Conservation (phyloP, 2,329 filamentous ascomycete genomes). For the Trichoderma sp. region DNA sequence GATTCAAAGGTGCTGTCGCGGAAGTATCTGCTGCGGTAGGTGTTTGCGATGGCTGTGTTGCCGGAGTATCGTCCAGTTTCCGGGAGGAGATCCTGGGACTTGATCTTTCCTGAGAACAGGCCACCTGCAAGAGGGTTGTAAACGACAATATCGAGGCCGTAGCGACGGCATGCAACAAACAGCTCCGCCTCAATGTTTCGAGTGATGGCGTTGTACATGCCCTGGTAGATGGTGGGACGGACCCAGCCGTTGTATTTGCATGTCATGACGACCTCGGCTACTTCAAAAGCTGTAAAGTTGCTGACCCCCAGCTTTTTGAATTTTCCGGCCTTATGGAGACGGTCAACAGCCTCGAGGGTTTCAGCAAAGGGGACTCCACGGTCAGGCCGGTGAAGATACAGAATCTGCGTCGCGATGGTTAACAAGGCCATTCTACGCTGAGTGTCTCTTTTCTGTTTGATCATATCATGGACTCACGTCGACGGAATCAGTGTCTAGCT, state of each 20-base stretch:
- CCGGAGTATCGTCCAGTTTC: conserved; percentile 69
- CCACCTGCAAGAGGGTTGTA: conserved; percentile 22
- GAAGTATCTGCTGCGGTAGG: conserved; percentile 70
- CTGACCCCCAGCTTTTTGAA: conserved; percentile 77
- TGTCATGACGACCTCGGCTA: conserved; percentile 78
- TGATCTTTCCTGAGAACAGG: conserved; percentile 76
- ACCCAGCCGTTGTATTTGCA: conserved; percentile 81
- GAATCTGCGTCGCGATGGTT: conserved; percentile 31
- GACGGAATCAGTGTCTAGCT: conserved; percentile 69
- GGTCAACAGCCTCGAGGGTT: conserved; percentile 73
- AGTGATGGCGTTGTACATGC: conserved; percentile 82
- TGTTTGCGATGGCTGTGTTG: conserved; percentile 48
- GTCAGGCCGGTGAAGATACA: conserved; percentile 45
- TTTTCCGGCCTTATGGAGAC: conserved; percentile 81
- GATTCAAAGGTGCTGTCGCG: conserved; percentile 63
- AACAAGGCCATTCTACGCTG: not conserved
- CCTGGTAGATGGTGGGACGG: conserved; percentile 79
- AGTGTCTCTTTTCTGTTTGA: not conserved
- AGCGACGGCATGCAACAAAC: conserved; percentile 58
- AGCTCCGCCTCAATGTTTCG: conserved; percentile 74
- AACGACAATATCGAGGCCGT: conserved; percentile 22
- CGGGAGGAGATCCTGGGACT: conserved; percentile 60
- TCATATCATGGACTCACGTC: conserved; percentile 51
- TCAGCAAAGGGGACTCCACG: conserved; percentile 72
- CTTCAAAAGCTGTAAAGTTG: conserved; percentile 85